Percentiles rank a stretch among this genome's conserved stretches.
Conservation (phyloP, 177 flowering plant species). For the Vitis hybrid region DNA sequence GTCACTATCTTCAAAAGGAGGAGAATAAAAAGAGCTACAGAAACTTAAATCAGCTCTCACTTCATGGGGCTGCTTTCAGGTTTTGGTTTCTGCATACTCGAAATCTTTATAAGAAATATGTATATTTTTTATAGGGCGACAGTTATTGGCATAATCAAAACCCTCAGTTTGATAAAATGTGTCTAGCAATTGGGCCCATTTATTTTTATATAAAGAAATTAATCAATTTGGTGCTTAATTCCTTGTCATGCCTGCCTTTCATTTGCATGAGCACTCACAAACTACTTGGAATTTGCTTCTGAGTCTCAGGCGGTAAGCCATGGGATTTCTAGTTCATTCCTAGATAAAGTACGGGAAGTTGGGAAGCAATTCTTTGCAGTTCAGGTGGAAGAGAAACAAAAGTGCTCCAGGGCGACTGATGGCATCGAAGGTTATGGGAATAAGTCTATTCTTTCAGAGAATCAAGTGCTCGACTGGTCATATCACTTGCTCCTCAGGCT, state of each 20-base stretch:
- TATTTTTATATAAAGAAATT: no score
- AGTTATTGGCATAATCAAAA: no score
- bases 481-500: slow-evolving; percentile 36
- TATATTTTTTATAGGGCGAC: no score
- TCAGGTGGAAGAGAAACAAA: slow-evolving; percentile 38
- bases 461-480: slow-evolving; percentile 45
- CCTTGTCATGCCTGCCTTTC: no score
- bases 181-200: no score
- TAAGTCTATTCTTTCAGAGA: slow-evolving; percentile 32
- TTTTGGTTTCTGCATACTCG: not conserved
- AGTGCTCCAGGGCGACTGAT: slow-evolving; percentile 20
- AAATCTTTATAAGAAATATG: not conserved
- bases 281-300: not conserved
- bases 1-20: slow-evolving; percentile 13
- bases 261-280: no score
- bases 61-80: slow-evolving; percentile 54
- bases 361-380: slow-evolving; percentile 32
- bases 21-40: slow-evolving; percentile 26
- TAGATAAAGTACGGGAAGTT: slow-evolving; percentile 21
- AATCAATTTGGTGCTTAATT: no score
- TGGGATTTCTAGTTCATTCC: slow-evolving; percentile 24
- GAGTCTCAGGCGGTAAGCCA: slow-evolving; percentile 27
- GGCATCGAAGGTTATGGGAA: slow-evolving; percentile 45
- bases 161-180: no score
- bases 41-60: slow-evolving; percentile 37